Base-by-base conservation (phyloP, 805 yeast species). In the Saturnispora gosingensis region DNA sequence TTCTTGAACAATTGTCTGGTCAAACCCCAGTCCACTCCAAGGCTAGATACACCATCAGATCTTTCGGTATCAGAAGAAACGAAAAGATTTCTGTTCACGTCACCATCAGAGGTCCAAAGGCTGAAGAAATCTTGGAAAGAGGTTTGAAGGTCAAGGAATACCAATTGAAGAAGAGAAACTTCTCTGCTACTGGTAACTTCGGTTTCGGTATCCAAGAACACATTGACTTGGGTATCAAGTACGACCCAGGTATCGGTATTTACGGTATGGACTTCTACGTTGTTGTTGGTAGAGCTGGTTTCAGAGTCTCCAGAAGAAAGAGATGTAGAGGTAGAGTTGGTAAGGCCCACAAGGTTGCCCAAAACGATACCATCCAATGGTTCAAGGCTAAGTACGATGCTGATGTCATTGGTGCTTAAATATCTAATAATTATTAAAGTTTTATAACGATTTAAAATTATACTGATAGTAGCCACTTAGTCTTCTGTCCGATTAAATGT, bases 261-360 rank as follows among this genome's bases (percentile, higher is more conserved):
- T 93, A 91, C 93, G 99, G 99, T 85, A 93, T 86, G 95, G 99
- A 93, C 80, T 93, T 93, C 88, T 93, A 90, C 90, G 89, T 93
- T 72, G 97, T 91, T 72, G 80, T 93, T 81, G 97, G 97, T 76
- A 91, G 99, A 81, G 93, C 97, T 73, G 99, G 99, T 80, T 85
- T 82, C 82, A 88, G 99, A 81, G 87, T 93, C 68, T 82, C 98
- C 71, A 91, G 98, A 83, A 86, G 93, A 85, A 93, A 93, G 95
- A 88, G 96, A 81, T 79, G 86, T 72, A 80, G 82, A 72, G 79
- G 88, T 69, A 78, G 76, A 67, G 80, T 93, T 67, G 99, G 99
- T 78, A 83, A 85, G 84, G 69, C 80, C 70, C 99, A 93, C 87
- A 81, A 81, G 76, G 85, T 95, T 72, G 74, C 77, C 74, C 88